Evolutionary conservation across 225 moss, liverwort and hornwort species (phyloP).

Genomic region (Physcomitrium patens): DNA sequence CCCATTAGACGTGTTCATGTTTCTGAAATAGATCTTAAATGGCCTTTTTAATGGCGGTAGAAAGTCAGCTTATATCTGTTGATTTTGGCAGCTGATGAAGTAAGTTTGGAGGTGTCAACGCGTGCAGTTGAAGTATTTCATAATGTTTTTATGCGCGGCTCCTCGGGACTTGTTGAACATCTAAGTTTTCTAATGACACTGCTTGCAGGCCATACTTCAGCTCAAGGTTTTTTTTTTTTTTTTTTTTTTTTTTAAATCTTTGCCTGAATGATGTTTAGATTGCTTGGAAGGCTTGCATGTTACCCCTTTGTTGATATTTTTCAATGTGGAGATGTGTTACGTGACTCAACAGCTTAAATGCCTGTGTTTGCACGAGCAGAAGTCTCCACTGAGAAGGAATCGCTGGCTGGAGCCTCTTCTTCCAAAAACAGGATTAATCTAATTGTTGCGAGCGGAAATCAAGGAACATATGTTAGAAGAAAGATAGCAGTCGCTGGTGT

Average conservation of each 20-base stretch:
- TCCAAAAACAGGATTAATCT: conserved; percentile 43
- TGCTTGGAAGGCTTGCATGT: conserved; percentile 14
- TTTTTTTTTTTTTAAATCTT: conserved; percentile 14
- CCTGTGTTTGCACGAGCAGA: conserved; percentile 34
- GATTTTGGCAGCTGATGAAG: conserved; percentile 61
- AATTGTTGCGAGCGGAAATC: conserved; percentile 38
- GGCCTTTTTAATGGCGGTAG: background rate
- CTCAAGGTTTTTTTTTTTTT: conserved; percentile 60
- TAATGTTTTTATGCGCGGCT: conserved; percentile 63
- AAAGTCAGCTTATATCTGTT: background rate
- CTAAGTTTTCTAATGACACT: conserved; percentile 85
- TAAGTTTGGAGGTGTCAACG: conserved; percentile 61
- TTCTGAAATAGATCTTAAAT: conserved; percentile 12
- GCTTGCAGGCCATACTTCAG: conserved; percentile 64
- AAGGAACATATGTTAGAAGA: conserved; percentile 39
- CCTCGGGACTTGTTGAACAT: conserved; percentile 69
- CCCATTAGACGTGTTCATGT: background rate
- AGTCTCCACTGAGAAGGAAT: conserved; percentile 29
- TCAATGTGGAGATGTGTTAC: background rate
- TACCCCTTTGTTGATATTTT: conserved; percentile 4
- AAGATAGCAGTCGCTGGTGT: conserved; percentile 67
- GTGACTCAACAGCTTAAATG: background rate
- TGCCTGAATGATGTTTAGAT: conserved; percentile 19
- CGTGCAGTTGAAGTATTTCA: conserved; percentile 81
- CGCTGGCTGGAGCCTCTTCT: conserved; percentile 20